Percentiles rank a stretch among this genome's conserved stretches.
These are phyloP conservation scores for Thamnidium elegans DNA, from an alignment of 192 early-diverging fungal genomes.

Conservation along the genomic window DNA sequence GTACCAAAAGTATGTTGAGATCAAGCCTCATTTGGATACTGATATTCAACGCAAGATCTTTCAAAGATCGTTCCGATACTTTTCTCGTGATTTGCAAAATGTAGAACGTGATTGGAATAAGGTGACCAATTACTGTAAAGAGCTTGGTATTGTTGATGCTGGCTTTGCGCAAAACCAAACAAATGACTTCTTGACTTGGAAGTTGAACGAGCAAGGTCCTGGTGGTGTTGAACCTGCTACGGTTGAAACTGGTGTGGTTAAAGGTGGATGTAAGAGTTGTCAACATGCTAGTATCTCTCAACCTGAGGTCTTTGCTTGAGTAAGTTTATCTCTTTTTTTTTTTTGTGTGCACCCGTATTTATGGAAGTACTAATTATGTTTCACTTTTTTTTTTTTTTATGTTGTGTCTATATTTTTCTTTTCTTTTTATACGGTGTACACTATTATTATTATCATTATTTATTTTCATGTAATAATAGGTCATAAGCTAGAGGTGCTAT, in stretches of 20 bases:
- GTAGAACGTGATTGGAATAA: slow-evolving; percentile 65
- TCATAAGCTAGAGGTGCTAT: slow-evolving; percentile 43
- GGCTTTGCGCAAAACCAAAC: slow-evolving; percentile 58
- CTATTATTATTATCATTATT: not conserved
- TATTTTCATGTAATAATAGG: slow-evolving; percentile 9
- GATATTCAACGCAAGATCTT: slow-evolving; percentile 58
- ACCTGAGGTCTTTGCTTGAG: not conserved
- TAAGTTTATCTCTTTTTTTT: no score
- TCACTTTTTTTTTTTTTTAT: not conserved
- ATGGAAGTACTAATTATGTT: no score
- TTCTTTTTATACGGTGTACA: not conserved
- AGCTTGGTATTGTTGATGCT: slow-evolving; percentile 53
- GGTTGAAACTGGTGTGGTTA: slow-evolving; percentile 40
- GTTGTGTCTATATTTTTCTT: not conserved
- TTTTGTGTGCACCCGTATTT: not conserved
- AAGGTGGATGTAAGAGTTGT: not conserved
- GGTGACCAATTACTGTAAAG: slow-evolving; percentile 59
- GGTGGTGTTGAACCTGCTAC: slow-evolving; percentile 30
- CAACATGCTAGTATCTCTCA: not conserved
- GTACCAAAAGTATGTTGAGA: slow-evolving; percentile 53
- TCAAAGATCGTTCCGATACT: slow-evolving; percentile 59
- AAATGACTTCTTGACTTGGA: slow-evolving; percentile 55
- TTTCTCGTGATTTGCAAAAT: slow-evolving; percentile 56
- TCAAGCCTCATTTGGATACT: slow-evolving; percentile 55
- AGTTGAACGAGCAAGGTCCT: slow-evolving; percentile 25